Evolutionary conservation across 176 grass and related monocot genomes (phyloP).

Genomic region (Carex parvula): DNA sequence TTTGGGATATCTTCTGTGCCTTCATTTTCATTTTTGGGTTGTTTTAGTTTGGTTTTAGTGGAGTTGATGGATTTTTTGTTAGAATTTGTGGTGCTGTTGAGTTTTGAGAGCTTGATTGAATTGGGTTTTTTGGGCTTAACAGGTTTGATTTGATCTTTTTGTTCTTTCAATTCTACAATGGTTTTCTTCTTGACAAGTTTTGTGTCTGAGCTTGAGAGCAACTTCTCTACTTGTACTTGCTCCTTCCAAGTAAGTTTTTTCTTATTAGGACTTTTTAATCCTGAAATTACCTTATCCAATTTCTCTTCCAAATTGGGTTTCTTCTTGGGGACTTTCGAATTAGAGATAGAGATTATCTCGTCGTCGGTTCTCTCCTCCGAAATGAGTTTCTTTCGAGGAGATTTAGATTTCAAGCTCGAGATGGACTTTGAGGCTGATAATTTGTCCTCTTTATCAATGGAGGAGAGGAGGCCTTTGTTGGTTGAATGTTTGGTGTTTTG

Average conservation of each 20-base stretch:
- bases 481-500: conserved; percentile 31
- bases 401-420: conserved; percentile 15
- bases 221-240: conserved; percentile 7
- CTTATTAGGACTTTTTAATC: conserved; percentile 5
- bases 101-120: conserved; percentile 51
- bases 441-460: conserved; percentile 27
- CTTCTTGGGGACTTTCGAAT: conserved; percentile 2
- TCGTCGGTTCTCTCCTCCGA: not conserved
- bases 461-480: conserved; percentile 34
- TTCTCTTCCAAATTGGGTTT: conserved; percentile 18
- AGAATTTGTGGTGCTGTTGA: conserved; percentile 33
- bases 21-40: conserved; percentile 5
- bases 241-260: conserved; percentile 27
- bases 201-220: conserved; percentile 3
- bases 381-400: conserved; percentile 13
- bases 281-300: conserved; percentile 18
- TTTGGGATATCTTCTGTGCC: conserved; percentile 17
- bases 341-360: not conserved
- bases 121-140: conserved; percentile 62
- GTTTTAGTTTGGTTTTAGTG: conserved; percentile 54
- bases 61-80: no score
- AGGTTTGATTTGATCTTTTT: conserved; percentile 66
- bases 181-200: conserved; percentile 33
- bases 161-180: not conserved
- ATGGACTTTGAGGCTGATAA: conserved; percentile 7